Evolutionary conservation across 2,329 filamentous ascomycete species (phyloP), one percentile per base, ranked within the genome.

Genomic region (Bipolaris bicolor): DNA sequence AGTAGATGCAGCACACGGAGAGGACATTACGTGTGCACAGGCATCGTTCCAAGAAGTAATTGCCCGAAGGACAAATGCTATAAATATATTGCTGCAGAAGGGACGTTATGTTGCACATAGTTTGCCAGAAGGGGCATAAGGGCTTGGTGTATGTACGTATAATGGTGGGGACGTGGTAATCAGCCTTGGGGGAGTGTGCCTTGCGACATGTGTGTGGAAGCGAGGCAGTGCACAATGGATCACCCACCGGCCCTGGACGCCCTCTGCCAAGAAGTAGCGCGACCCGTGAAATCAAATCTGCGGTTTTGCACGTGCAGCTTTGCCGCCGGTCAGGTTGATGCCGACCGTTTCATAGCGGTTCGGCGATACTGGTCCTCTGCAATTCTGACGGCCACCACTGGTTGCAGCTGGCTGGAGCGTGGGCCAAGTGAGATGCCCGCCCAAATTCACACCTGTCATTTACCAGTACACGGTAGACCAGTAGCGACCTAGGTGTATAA

Each of bases 151-250:
- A 16, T 31, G 11, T 46, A 31, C 29, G 29, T 31, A 31, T 31
- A 9, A 31, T 31, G 29, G 53, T 56, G 53, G 48, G 40, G 53
- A 57, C 22, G 55, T 61, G 46, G 36, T 24, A 68, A 49, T 70
- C 68, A 69, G 69, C 69, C 70, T 72, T 53, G 62, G 45, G 37
- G 54, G 53, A 54, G 52, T 65, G 43, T 57, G 69, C 66, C 65
- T 71, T 57, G 67, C 60, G 54, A 65, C 52, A n/a, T 49, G 52
- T 40, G 52, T 40, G 62, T 65, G 44, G 34, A 36, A 51, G 52
- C 20, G 57, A 49, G 67, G 66, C 64, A 65, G 68, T 67, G 68
- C 66, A 64, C 48, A 54, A 40, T 43, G 29, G 47, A 52, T 39
- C 46, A 34, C 33, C 34, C 47, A 33, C 46, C 49, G 57, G 45